A percentile compares a stretch with the other conserved stretches of the same genome.
Evolutionary conservation across 352 stramenopile species (phyloP).

Genomic region (Pythium biforme): DNA sequence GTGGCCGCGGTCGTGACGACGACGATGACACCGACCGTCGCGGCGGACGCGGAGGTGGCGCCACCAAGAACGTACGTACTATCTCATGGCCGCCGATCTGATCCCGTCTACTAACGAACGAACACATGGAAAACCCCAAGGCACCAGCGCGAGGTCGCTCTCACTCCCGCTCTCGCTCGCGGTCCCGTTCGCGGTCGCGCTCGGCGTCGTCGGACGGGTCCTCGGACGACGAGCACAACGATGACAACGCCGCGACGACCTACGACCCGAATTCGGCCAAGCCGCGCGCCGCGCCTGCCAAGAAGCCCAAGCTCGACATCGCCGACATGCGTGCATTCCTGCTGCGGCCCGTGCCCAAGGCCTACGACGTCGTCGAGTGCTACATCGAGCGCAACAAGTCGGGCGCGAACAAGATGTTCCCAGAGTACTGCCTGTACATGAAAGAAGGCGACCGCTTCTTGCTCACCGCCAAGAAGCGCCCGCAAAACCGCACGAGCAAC

Average conservation of each 20-base stretch:
- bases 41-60: constrained; percentile 34
- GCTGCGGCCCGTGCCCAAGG: constrained; percentile 80
- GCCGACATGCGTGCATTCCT: constrained; percentile 79
- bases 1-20: constrained; percentile 42
- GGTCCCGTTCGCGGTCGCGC: constrained; percentile 45
- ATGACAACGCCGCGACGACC: constrained; percentile 57
- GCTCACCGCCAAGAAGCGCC: constrained; percentile 95
- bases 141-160: constrained; percentile 33
- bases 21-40: constrained; percentile 52
- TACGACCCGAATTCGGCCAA: constrained; percentile 47
- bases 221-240: constrained; percentile 64
- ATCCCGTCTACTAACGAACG: too few relatives aligned
- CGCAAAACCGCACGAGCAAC: constrained; percentile 97
- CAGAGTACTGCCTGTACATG: constrained; percentile 90
- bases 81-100: too few relatives aligned
- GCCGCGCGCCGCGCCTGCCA: constrained; percentile 32
- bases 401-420: constrained; percentile 93
- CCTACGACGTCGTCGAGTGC: constrained; percentile 91
- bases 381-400: constrained; percentile 93
- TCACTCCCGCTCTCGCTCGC: constrained; percentile 47
- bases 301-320: constrained; percentile 83
- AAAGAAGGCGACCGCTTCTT: constrained; percentile 95
- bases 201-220: constrained; percentile 64
- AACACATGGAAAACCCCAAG: background rate
- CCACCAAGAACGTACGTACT: constrained; percentile 46